Evolutionary conservation across 2,329 filamentous ascomycete genomes (phyloP), one percentile per base, ranked within the genome.

Genomic region (Bipolaris victoriae): DNA sequence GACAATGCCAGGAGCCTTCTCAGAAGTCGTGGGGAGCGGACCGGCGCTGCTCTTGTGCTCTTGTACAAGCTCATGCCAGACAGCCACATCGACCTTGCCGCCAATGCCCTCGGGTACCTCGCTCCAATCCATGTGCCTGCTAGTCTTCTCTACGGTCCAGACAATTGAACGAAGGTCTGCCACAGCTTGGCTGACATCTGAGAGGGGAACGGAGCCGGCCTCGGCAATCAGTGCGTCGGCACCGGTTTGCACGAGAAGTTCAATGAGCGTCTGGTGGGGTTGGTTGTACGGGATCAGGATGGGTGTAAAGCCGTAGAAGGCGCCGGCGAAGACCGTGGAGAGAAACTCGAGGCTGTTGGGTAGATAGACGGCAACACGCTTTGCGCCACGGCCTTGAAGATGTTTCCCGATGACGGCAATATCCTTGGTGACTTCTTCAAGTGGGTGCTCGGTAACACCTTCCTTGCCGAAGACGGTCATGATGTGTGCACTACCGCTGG

Each of bases 281-380:
- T 93, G 84, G 69, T 93, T 88, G 74, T 92, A 96, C 0, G 95
- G 94, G 37, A 99, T 81, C 51, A 98, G 81, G 46, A 97, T 85
- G n/a, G 90, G 87, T 10, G 89, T 92, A 67, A 96, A 83, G 70
- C 90, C 90, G 77, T 96, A 94, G 79, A 97, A 98, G 62, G 91
- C 88, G 75, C 90, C 93, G 55, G 93, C 85, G 70, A 99, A 96
- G 18, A 98, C 80, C 7, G 90, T 84, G 33, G 86, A 84, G 48
- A 99, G 81, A 60, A 96, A 87, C 78, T 99, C 95, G 69, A 96
- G 83, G 45, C 92, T 97, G 81, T 99, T 97, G 41, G 93, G 92
- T 55, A 98, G 83, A 76, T 96, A 97, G 62, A 98, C 85, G 61
- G 92, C 95, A 31, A 98, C 90, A 48, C 87, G 89, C 73, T 87